Percentiles rank a stretch among this genome's conserved stretches.
phyloP scores from a whole-genome alignment of 352 stramenopile species.

The Globisporangium solare region DNA sequence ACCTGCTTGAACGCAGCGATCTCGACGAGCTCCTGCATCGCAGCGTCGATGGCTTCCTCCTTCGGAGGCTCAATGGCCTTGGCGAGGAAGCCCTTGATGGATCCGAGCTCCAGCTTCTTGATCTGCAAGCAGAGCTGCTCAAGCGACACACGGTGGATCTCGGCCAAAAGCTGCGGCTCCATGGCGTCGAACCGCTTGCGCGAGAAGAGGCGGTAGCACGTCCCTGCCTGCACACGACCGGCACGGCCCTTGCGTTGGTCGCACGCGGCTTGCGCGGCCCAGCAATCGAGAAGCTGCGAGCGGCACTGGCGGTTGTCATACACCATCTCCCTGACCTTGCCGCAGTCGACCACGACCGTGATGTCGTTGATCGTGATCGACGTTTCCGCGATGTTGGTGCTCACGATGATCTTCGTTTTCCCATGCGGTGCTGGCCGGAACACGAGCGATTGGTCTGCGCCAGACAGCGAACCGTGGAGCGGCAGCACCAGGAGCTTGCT shows the following conservation, averaged over 20 bases:
- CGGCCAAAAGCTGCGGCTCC: slow-evolving; percentile 67
- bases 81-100: slow-evolving; percentile 64
- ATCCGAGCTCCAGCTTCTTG: slow-evolving; percentile 74
- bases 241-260: slow-evolving; percentile 83
- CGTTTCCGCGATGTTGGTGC: slow-evolving; percentile 88
- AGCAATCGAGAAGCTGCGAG: slow-evolving; percentile 79
- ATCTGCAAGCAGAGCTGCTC: slow-evolving; percentile 86
- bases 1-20: slow-evolving; percentile 83
- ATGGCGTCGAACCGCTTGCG: slow-evolving; percentile 55
- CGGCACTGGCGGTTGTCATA: slow-evolving; percentile 67
- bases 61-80: slow-evolving; percentile 92
- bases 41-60: slow-evolving; percentile 86
- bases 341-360: slow-evolving; percentile 81
- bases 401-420: slow-evolving; percentile 84
- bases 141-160: slow-evolving; percentile 86
- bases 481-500: slow-evolving; percentile 59
- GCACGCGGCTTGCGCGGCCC: slow-evolving; percentile 72
- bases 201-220: slow-evolving; percentile 78
- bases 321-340: slow-evolving; percentile 88
- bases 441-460: slow-evolving; percentile 64
- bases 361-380: slow-evolving; percentile 89
- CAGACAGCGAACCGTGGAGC: slow-evolving; percentile 73
- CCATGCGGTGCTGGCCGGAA: slow-evolving; percentile 56
- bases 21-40: slow-evolving; percentile 87
- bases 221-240: slow-evolving; percentile 72